Evolutionary conservation across 2,329 filamentous ascomycete species (phyloP), one percentile per base, ranked within the genome.

Genomic region (Exophiala sp.): DNA sequence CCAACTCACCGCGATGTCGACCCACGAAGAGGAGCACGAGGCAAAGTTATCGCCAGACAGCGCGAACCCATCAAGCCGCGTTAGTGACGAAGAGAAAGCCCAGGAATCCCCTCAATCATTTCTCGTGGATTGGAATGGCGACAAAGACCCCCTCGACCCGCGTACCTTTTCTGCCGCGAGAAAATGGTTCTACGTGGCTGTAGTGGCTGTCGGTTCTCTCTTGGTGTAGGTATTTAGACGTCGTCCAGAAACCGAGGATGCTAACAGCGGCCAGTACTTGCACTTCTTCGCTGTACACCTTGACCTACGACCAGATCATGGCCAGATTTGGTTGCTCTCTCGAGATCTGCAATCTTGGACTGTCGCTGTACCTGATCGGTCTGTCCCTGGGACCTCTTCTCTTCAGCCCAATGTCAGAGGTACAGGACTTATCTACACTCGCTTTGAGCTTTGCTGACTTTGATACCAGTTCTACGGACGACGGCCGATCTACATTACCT

Each of bases 281-380:
- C 64, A 80, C 86, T 1, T 89, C 85, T 44, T 93, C 88, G 13
- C 81, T 94, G 60, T 95, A 95, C 68, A 91, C 88, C 1, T 80
- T 81, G 9, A 91, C 86, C 0, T 96, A 95, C 65, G 41, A 32
- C 23, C 70, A 78, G 58, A 69, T 86, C 2, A 71, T 76, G 14
- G 43, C 61, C 1, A 65, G 76, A 24, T 78, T 76, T 55, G 55
- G 68, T 7, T 68, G 75, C 2, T 66, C 70, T 13, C 60, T 57
- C 11, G 69, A 74, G 59, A 69, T 76, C 8, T 63, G 69, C 8
- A 70, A 68, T 14, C 27, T 50, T 6, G 53, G 53, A 16, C 43
- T 56, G 29, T 41, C 50, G 10, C 41, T 56, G 34, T 56, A 46
- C 29, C 40, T 56, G 10, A n/a, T 55, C 6, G 52, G 41, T n/a